Percentiles rank a stretch among this genome's conserved stretches.
Conservation (phyloP, 2,329 filamentous ascomycete genomes). For the Xylaria sp. region DNA sequence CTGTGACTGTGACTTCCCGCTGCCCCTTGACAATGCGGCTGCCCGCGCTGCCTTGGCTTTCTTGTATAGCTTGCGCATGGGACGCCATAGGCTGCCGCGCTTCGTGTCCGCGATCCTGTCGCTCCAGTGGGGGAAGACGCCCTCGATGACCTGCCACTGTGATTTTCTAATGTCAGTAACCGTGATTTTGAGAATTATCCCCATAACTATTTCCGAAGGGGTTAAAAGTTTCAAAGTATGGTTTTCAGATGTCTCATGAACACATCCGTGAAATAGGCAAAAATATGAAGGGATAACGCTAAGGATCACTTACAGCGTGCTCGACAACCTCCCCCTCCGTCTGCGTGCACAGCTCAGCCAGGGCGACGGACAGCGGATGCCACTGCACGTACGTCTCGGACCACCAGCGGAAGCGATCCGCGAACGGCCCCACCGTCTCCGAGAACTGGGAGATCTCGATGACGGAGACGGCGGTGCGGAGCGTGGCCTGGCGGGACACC, state of each 20-base stretch:
- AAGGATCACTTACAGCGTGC: slow-evolving; percentile 48
- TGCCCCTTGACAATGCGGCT: slow-evolving; percentile 40
- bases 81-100: slow-evolving; percentile 62
- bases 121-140: slow-evolving; percentile 55
- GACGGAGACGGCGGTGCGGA: slow-evolving; percentile 59
- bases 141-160: slow-evolving; percentile 59
- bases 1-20: background rate
- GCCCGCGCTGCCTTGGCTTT: slow-evolving; percentile 57
- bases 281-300: background rate
- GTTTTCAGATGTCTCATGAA: no score
- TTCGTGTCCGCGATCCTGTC: slow-evolving; percentile 60
- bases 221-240: no score
- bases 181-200: no score
- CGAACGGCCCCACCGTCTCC: slow-evolving; percentile 48
- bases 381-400: slow-evolving; percentile 63
- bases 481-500: slow-evolving; percentile 53
- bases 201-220: no score
- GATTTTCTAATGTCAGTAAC: background rate
- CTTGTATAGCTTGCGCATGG: slow-evolving; percentile 62
- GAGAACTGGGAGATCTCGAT: slow-evolving; percentile 53
- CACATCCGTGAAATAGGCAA: no score
- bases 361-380: slow-evolving; percentile 63
- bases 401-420: slow-evolving; percentile 59
- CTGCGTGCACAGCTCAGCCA: slow-evolving; percentile 62
- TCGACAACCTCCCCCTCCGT: slow-evolving; percentile 57